Evolutionary conservation across 306 rosid species (phyloP).

Genomic region (Hippophae gyantsensis): DNA sequence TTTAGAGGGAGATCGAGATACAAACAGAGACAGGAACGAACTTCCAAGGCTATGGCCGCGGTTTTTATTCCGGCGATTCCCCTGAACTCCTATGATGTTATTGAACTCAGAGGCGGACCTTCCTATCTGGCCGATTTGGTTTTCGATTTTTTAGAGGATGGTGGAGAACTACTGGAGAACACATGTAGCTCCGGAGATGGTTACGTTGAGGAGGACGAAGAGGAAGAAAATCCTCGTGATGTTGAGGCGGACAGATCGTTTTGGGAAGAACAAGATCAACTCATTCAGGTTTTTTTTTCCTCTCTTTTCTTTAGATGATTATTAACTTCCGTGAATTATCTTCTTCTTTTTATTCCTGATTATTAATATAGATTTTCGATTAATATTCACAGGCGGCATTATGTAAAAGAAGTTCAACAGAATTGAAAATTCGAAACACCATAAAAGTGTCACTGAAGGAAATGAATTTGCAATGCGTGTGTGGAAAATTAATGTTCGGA

Average conservation of each 20-base stretch:
- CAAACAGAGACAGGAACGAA: not conserved
- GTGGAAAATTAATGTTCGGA: constrained; percentile 22
- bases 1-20: not conserved
- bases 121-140: constrained; percentile 40
- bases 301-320: not conserved
- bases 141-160: constrained; percentile 47
- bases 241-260: constrained; percentile 34
- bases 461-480: constrained; percentile 32
- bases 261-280: constrained; percentile 56
- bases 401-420: constrained; percentile 37
- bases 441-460: constrained; percentile 44
- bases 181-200: constrained; percentile 28
- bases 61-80: not conserved
- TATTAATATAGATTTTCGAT: not conserved
- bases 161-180: constrained; percentile 22
- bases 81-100: constrained; percentile 24
- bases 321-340: no score
- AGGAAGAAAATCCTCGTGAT: constrained; percentile 12
- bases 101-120: constrained; percentile 8
- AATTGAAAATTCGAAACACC: constrained; percentile 42
- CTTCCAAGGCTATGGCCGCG: constrained; percentile 14
- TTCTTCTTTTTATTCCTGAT: not conserved
- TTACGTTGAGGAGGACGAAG: not conserved
- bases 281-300: constrained; percentile 38
- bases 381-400: constrained; percentile 35